Evolutionary conservation across 1,284 basidiomycete genomes (phyloP).

Genomic region (Rhizopogon parksii): DNA sequence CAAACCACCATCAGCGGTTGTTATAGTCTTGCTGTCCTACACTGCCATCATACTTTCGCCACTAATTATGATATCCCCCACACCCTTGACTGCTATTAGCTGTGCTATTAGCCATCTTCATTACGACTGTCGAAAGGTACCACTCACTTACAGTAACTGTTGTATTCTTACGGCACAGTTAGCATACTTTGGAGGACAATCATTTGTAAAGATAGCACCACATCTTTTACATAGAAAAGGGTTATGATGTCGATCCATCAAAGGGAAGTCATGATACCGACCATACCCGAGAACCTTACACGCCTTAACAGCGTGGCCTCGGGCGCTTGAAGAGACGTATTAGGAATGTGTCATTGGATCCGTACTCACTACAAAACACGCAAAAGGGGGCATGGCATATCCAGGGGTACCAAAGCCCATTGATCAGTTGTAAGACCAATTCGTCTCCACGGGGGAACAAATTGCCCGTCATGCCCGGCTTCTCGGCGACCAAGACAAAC

Average conservation of each 20-base stretch:
- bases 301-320: neutral
- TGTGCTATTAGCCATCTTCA: conserved; percentile 4
- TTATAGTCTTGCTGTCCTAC: neutral
- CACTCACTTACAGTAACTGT: conserved; percentile 3
- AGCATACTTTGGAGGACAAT: neutral
- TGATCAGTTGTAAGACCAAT: conserved; percentile 13
- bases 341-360: conserved; percentile 7
- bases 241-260: conserved; percentile 4
- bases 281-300: conserved; percentile 8
- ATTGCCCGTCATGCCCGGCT: neutral
- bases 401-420: conserved; percentile 1
- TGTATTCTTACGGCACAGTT: conserved; percentile 5
- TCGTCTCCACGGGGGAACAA: neutral
- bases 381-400: neutral
- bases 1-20: neutral
- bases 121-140: neutral
- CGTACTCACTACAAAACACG: conserved; percentile 8
- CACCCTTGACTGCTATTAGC: conserved; percentile 1
- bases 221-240: conserved; percentile 1
- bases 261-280: conserved; percentile 2
- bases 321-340: conserved; percentile 4
- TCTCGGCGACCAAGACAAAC: conserved; percentile 1
- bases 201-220: conserved; percentile 14
- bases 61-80: conserved; percentile 10
- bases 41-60: conserved; percentile 7